These are phyloP conservation scores for Tagetes patula DNA, from an alignment of 129 eudicot genomes.

Conservation along the genomic window DNA sequence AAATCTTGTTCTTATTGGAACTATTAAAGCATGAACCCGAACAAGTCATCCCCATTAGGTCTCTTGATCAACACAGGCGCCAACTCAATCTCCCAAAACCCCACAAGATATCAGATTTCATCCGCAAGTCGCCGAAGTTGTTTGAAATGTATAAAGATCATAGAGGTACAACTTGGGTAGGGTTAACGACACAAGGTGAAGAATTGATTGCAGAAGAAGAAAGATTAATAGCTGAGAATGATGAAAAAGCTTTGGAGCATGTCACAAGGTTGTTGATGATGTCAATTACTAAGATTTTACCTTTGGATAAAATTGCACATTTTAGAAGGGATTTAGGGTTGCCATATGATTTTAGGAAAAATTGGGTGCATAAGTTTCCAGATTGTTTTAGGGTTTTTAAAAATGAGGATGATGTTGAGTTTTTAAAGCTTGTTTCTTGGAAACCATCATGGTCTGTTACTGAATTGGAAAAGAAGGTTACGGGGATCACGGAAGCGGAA, in stretches of 20 bases:
- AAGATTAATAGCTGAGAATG: slow-evolving; percentile 42
- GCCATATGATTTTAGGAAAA: slow-evolving; percentile 69
- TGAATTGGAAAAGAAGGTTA: slow-evolving; percentile 64
- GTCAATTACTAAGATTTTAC: slow-evolving; percentile 62
- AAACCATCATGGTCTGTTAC: slow-evolving; percentile 70
- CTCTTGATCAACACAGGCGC: slow-evolving; percentile 66
- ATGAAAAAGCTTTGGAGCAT: slow-evolving; percentile 60
- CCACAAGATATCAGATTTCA: slow-evolving; percentile 71
- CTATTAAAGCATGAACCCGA: slow-evolving; percentile 62
- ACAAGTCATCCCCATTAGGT: slow-evolving; percentile 55
- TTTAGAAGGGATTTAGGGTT: slow-evolving; percentile 89
- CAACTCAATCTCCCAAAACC: slow-evolving; percentile 84
- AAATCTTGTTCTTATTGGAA: slow-evolving; percentile 63
- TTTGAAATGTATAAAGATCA: slow-evolving; percentile 77
- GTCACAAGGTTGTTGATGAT: slow-evolving; percentile 85
- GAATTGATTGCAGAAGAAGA: slow-evolving; percentile 73
- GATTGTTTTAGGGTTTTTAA: slow-evolving; percentile 52
- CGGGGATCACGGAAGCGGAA: slow-evolving; percentile 32
- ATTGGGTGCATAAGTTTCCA: slow-evolving; percentile 54
- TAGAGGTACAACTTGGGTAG: slow-evolving; percentile 73
- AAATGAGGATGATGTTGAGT: slow-evolving; percentile 68
- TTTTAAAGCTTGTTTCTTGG: slow-evolving; percentile 88
- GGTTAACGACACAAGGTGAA: slow-evolving; percentile 66
- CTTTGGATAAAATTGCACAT: slow-evolving; percentile 57
- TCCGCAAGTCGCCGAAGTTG: slow-evolving; percentile 73